A percentile compares a stretch with the other conserved stretches of the same genome.
Conservation (phyloP, 305 asterid genomes). For the Coffea humblotiana region DNA sequence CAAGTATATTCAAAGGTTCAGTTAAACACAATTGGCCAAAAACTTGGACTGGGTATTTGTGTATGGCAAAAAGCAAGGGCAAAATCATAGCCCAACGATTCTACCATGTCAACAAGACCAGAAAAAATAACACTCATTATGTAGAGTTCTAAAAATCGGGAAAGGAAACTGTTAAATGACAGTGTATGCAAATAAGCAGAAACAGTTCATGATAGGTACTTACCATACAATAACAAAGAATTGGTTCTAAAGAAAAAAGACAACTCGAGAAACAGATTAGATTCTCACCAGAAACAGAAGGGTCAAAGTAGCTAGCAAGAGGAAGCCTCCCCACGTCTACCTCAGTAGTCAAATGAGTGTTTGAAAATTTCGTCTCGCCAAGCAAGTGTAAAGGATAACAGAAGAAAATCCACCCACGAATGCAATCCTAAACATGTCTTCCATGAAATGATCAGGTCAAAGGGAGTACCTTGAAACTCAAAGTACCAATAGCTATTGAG, state of each 20-base stretch:
- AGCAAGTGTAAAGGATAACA: constrained; percentile 21
- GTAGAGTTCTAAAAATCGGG: background rate
- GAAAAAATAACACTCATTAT: background rate
- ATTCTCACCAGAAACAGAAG: constrained; percentile 25
- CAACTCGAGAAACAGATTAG: constrained; percentile 12
- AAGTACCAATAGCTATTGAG: constrained; percentile 5
- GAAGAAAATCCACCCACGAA: constrained; percentile 18
- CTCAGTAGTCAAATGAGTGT: constrained; percentile 20
- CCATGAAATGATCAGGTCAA: constrained; percentile 16
- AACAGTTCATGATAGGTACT: background rate
- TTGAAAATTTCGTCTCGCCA: constrained; percentile 20
- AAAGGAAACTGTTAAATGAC: background rate
- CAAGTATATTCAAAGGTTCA: background rate
- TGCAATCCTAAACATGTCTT: constrained; percentile 18
- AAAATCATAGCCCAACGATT: background rate
- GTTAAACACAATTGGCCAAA: background rate
- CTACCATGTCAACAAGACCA: background rate
- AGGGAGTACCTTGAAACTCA: constrained; percentile 4
- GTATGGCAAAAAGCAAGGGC: constrained; percentile 1
- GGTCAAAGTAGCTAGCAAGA: constrained; percentile 20
- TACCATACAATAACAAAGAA: background rate
- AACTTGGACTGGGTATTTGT: background rate
- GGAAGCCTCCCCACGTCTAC: constrained; percentile 19
- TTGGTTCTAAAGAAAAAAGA: background rate
- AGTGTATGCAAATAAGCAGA: background rate